A percentile compares a stretch with the other conserved stretches of the same genome.
Conservation (phyloP, 2,329 filamentous ascomycete genomes). For the Nemania diffusa region DNA sequence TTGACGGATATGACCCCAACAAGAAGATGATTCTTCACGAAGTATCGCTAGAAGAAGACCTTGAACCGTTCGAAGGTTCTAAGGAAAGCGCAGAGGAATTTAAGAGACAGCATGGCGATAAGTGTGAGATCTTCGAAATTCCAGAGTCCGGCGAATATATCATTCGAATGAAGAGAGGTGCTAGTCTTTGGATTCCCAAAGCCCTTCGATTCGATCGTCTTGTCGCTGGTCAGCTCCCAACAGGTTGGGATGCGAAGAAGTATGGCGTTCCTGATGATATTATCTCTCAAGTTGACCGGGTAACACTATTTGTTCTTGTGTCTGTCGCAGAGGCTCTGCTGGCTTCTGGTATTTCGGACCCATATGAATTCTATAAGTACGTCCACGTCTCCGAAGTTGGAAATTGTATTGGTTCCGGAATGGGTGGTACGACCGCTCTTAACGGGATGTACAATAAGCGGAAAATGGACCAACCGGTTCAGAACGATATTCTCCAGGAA, state of each 20-base stretch:
- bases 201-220: constrained; percentile 96
- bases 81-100: constrained; percentile 98
- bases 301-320: constrained; percentile 94
- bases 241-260: constrained; percentile 94
- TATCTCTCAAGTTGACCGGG: constrained; percentile 95
- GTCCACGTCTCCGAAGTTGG: constrained; percentile 97
- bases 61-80: constrained; percentile 95
- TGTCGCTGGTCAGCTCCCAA: constrained; percentile 95
- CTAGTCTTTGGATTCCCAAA: constrained; percentile 94
- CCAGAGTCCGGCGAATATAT: constrained; percentile 93
- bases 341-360: constrained; percentile 94
- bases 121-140: constrained; percentile 97
- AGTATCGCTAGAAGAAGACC: constrained; percentile 95
- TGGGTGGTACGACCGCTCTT: constrained; percentile 92
- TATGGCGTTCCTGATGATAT: constrained; percentile 98
- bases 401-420: constrained; percentile 98
- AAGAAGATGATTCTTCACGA: constrained; percentile 99
- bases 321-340: constrained; percentile 92
- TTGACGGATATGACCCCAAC: constrained; percentile 95
- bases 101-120: constrained; percentile 95
- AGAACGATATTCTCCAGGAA: constrained; percentile 99
- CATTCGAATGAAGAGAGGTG: constrained; percentile 94
- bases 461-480: constrained; percentile 94
- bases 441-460: constrained; percentile 99
- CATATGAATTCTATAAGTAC: constrained; percentile 99